Base-by-base conservation (phyloP, 2,329 filamentous ascomycete genomes). In the Aspergillus chevalieri region DNA sequence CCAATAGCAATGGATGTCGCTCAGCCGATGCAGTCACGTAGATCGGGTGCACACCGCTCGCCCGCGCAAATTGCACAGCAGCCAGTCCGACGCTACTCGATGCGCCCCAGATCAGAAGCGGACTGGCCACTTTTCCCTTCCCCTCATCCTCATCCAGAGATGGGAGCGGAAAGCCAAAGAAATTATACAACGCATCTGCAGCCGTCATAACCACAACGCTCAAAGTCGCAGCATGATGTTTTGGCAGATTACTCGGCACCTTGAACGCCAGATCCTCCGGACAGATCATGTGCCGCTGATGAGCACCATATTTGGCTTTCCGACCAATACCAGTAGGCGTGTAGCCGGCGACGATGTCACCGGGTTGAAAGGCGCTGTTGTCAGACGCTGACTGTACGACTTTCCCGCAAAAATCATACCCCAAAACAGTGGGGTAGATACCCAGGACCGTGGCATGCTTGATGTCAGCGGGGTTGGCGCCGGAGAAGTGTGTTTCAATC, bases 21-120 rank as follows among this genome's bases (percentile, higher is more conserved):
- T 43, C 26, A 10, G 52, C 47, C 38, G 61, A 58, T 17, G 64
- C 59, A 14, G 61, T 65, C 7, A 62, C 58, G 44, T 65, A 52
- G 41, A 66, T 56, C 24, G 52, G 53, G 15, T 50, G 48, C 49
- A 38, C n/a, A 6, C 48, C 48, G 30, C 48, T 47, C 2, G 41
- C 39, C 14, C 9, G n/a, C 1, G 45, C 48, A 21, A 47, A 46
- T 26, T 50, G 48, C 7, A 50, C 12, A 17, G 48, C 38, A 28
- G 10, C 33, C 6, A 44, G 26, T 2, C 47, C 47, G 19, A 48
- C 47, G 15, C 42, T 28, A 21, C 28, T 38, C n/a, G 47, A 49
- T 7, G 47, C 47, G 14, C 47, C 47, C 47, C 47, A 48, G 30
- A 48, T 48, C 7, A 48, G n/a, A 5, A 48, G 17, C 12, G 19